phyloP scores from a whole-genome alignment of 495 filamentous ascomycete genomes.

The Hyaloscypha finlandica region DNA sequence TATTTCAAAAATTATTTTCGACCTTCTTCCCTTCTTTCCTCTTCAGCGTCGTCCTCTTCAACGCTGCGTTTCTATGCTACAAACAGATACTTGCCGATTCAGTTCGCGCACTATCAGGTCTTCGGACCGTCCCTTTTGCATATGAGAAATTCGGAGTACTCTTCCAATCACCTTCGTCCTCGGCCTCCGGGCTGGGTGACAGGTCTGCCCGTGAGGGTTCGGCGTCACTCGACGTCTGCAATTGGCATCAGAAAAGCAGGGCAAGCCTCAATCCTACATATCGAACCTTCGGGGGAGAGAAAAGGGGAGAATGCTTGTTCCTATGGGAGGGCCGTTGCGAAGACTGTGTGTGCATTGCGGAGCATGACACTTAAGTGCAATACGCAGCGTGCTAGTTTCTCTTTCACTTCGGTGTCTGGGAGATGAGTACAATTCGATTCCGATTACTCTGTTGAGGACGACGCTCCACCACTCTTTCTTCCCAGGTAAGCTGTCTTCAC shows the following conservation, averaged over 20 bases:
- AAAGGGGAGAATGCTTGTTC: constrained; percentile 43
- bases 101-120: constrained; percentile 33
- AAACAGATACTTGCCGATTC: constrained; percentile 61
- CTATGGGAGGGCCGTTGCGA: constrained; percentile 91
- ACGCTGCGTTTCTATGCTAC: constrained; percentile 99
- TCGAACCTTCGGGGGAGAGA: constrained; percentile 36
- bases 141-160: constrained; percentile 99
- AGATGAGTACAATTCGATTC: constrained; percentile 93
- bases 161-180: constrained; percentile 65
- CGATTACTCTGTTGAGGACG: constrained; percentile 92
- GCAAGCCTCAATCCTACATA: constrained; percentile 40
- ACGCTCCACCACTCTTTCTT: constrained; percentile 61
- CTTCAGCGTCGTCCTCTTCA: constrained; percentile 87
- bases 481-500: constrained; percentile 56
- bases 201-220: constrained; percentile 87
- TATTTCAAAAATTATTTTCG: background rate
- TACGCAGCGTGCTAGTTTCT: constrained; percentile 82
- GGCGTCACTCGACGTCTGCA: constrained; percentile 91
- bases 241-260: constrained; percentile 99
- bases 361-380: constrained; percentile 93
- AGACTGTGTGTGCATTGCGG: constrained; percentile 71
- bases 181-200: constrained; percentile 39
- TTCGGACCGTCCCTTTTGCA: constrained; percentile 56
- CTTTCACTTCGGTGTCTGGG: constrained; percentile 38
- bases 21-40: constrained; percentile 40